phyloP scores from a whole-genome alignment of 345 rosid species.

The Salix suchowensis region DNA sequence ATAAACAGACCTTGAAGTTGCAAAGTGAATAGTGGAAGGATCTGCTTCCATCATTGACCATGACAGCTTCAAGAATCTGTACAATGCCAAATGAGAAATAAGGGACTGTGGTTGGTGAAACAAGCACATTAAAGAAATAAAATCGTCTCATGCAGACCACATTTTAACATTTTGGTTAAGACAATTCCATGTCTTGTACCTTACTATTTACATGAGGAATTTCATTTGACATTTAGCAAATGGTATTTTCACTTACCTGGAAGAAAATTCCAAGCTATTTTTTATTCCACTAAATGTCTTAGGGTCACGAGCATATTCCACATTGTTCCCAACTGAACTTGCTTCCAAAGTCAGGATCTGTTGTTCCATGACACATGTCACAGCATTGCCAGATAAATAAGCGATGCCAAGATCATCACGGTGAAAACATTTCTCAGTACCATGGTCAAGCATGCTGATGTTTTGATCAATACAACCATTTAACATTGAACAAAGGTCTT shows the following conservation, averaged over 20 bases:
- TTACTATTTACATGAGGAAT: background rate
- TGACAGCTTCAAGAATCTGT: conserved; percentile 42
- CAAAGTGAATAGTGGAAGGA: background rate
- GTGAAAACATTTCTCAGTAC: conserved; percentile 20
- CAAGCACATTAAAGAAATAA: background rate
- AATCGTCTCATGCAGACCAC: background rate
- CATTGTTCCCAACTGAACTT: conserved; percentile 11
- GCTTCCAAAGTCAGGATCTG: conserved; percentile 22
- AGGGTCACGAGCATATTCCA: conserved; percentile 4
- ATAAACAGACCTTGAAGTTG: conserved; percentile 35
- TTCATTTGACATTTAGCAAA: background rate
- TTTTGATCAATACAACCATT: conserved; percentile 23
- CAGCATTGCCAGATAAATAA: conserved; percentile 32
- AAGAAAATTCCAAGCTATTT: conserved; percentile 25
- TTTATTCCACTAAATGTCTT: conserved; percentile 1
- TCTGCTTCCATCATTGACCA: conserved; percentile 18
- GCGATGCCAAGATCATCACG: conserved; percentile 21
- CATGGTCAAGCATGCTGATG: conserved; percentile 14
- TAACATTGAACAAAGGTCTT: conserved; percentile 29
- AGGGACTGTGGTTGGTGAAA: conserved; percentile 1
- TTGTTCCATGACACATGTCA: conserved; percentile 31
- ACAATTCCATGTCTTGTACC: background rate
- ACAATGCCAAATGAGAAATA: background rate
- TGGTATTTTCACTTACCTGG: conserved; percentile 32
- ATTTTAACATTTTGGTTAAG: background rate